Evolutionary conservation across 176 grass and related monocot genomes (phyloP), one percentile per base, ranked within the genome.

Genomic region (Lolium rigidum): DNA sequence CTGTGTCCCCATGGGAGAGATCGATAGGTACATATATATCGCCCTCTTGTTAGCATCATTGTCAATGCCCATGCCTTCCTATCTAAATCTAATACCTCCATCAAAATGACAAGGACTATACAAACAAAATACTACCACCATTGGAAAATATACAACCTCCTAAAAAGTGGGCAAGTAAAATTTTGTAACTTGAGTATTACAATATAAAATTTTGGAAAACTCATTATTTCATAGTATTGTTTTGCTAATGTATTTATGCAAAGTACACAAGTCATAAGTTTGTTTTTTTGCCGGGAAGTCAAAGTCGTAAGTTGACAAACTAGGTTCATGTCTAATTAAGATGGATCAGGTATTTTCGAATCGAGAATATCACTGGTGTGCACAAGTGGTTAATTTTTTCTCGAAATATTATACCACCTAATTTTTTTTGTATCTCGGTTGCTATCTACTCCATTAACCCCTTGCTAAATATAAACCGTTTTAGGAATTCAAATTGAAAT

Each of bases 41-140:
- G 22, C 31, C 57, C 55, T 68, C 77, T 22, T 81, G 50, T 74
- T 56, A 71, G 55, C 62, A 87, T 90, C 90, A 82, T 54, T 85
- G 12, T 87, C 90, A 56, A 38, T 17, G 84, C 84, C 92, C 92
- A 94, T 94, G 74, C 87, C 50, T 73, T 64, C 73, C 43, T 78
- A 73, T 86, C 84, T 86, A 86, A 28, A 73, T 90, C 79, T 82
- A 86, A 21, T 78, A 57, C 66, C 56, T 79, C 24, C 9, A 12
- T 79, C 70, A 47, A 39, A 70, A 60, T 5, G 65, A 83, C 51
- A 78, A 67, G 39, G 81, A 73, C 55, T 26, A 31, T 75, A 44
- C 39, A 82, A 20, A 28, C 31, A 66, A 11, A 20, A 65, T 65
- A 35, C 62, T 65, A 17, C 46, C 72, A 26, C 46, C 13, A 1